phyloP scores from a whole-genome alignment of 257 asterid genomes.

The Voacanga thouarsii region DNA sequence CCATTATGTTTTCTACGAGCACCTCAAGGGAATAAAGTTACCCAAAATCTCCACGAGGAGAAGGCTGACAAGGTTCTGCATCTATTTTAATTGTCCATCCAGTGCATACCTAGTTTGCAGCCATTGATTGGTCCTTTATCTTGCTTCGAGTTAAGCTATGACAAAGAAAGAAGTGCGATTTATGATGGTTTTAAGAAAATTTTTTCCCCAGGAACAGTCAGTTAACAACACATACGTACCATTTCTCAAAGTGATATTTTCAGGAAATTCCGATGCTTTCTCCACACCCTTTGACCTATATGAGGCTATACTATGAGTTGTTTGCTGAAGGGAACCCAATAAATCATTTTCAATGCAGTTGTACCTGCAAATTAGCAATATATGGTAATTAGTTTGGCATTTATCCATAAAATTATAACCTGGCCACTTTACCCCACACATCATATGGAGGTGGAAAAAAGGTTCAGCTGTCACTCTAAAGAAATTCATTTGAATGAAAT shows the following conservation, averaged over 20 bases:
- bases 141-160: constrained; percentile 4
- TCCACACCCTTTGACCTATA: constrained; percentile 46
- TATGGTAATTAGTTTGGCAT: not conserved
- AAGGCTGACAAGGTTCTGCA: not conserved
- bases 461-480: not conserved
- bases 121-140: not conserved
- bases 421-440: not conserved
- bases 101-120: not conserved
- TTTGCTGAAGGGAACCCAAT: constrained; percentile 33
- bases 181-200: not conserved
- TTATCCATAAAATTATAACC: not conserved
- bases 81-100: not conserved
- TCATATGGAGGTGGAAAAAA: not conserved
- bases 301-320: constrained; percentile 42
- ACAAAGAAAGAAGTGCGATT: not conserved
- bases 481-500: not conserved
- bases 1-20: not conserved
- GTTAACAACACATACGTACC: not conserved
- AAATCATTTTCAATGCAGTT: constrained; percentile 52
- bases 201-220: not conserved
- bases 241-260: not conserved
- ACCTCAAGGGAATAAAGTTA: not conserved
- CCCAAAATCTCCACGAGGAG: not conserved
- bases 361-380: constrained; percentile 37
- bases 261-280: constrained; percentile 43